These are phyloP conservation scores for Quercus tomentella DNA, from an alignment of 331 rosid species.

Conservation along the genomic window DNA sequence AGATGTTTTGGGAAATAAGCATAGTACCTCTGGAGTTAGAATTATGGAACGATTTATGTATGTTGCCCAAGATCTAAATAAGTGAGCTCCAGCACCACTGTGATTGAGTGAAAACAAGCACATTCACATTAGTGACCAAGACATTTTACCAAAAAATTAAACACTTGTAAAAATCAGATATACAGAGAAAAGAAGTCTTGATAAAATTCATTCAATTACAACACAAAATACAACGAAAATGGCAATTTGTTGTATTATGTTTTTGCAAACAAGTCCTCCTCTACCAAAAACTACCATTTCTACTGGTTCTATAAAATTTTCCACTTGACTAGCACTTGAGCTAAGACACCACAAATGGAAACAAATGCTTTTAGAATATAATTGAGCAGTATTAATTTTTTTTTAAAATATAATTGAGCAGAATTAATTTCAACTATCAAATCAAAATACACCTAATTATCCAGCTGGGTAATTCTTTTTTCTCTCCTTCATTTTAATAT, in stretches of 20 bases:
- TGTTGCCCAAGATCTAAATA: conserved; percentile 87
- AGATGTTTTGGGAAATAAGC: conserved; percentile 8
- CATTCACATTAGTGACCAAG: not conserved
- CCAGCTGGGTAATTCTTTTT: too few species aligned
- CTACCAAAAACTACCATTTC: too few species aligned
- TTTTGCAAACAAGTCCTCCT: too few species aligned
- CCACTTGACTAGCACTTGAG: not conserved
- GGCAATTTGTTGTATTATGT: not conserved
- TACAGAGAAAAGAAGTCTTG: not conserved
- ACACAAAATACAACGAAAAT: not conserved
- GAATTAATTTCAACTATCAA: too few species aligned
- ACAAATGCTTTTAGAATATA: too few species aligned
- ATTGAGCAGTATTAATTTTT: too few species aligned
- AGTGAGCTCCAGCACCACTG: conserved; percentile 98
- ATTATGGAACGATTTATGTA: conserved; percentile 85
- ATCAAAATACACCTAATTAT: too few species aligned
- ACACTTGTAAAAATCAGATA: not conserved
- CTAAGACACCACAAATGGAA: not conserved
- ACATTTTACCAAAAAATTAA: not conserved
- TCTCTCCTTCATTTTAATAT: too few species aligned
- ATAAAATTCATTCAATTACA: not conserved
- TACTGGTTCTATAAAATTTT: not conserved
- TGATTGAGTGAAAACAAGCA: conserved; percentile 15
- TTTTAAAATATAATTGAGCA: too few species aligned
- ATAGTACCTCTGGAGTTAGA: conserved; percentile 89